Evolutionary conservation across 2,329 filamentous ascomycete genomes (phyloP).

Genomic region (Beauveria asiatica): DNA sequence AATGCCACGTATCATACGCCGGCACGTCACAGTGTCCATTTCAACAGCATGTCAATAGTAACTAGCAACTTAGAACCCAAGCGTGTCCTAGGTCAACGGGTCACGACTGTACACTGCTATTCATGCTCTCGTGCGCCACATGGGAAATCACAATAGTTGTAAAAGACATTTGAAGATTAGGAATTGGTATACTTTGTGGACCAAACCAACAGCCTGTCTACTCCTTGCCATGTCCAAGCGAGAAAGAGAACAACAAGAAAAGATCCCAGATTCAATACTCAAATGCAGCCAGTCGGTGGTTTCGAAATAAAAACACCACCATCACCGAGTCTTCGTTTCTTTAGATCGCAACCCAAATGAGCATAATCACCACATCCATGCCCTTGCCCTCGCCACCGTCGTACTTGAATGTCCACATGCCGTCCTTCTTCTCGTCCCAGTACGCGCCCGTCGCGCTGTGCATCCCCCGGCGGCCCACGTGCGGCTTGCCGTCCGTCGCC

Average conservation of each 20-base stretch:
- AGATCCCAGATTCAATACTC: not conserved
- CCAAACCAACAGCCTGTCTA: not conserved
- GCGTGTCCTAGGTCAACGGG: too few species aligned
- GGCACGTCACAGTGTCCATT: too few species aligned
- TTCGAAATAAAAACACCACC: not conserved
- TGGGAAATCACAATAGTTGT: not conserved
- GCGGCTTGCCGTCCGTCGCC: constrained; percentile 55
- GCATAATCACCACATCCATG: constrained; percentile 60
- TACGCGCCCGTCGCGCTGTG: constrained; percentile 78
- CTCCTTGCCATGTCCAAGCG: not conserved
- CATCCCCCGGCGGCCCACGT: constrained; percentile 81
- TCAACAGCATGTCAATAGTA: too few species aligned
- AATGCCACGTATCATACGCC: too few species aligned
- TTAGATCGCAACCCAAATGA: constrained; percentile 70
- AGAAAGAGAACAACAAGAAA: not conserved
- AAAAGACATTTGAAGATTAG: not conserved
- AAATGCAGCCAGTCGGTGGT: not conserved
- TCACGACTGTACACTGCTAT: too few species aligned
- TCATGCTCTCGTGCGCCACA: not conserved
- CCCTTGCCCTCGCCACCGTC: constrained; percentile 60
- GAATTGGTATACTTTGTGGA: not conserved
- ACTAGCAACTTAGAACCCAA: too few species aligned
- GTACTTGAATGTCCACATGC: constrained; percentile 85
- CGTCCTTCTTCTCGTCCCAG: constrained; percentile 86
- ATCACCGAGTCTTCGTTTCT: not conserved